Conservation (phyloP, 116 monocot genomes). For the Posidonia oceanica region DNA sequence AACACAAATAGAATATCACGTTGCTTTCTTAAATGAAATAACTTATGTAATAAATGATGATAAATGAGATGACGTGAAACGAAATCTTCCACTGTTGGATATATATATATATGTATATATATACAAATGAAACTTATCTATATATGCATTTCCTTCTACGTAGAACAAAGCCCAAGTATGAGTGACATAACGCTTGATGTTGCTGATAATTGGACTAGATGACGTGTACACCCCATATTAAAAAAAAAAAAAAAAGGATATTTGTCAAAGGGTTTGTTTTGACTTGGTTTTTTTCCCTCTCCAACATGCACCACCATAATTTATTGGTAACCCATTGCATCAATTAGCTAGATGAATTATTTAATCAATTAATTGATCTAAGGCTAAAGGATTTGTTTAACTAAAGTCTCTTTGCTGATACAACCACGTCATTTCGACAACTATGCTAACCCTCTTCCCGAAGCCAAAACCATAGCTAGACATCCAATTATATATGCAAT, state of each 20-base stretch:
- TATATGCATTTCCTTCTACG: background rate
- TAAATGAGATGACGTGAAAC: no score
- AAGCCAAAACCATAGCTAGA: background rate
- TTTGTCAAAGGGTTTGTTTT: constrained; percentile 20
- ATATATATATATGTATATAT: background rate
- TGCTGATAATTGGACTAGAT: background rate
- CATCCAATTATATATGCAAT: background rate
- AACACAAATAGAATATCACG: no score
- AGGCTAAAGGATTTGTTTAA: constrained; percentile 19
- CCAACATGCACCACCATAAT: background rate
- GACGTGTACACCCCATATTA: background rate
- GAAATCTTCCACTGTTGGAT: no score
- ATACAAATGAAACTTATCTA: background rate
- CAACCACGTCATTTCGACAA: constrained; percentile 18
- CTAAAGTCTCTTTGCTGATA: constrained; percentile 11
- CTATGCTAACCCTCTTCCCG: constrained; percentile 9
- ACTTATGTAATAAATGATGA: no score
- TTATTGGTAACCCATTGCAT: constrained; percentile 2
- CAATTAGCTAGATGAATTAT: background rate
- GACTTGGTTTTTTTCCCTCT: constrained; percentile 10
- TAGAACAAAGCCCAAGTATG: background rate
- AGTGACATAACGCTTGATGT: background rate
- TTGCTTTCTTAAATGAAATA: no score
- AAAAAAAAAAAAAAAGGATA: background rate
- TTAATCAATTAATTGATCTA: background rate